Evolutionary conservation across 345 rosid species (phyloP).

Genomic region (Gossypioides kirkii): DNA sequence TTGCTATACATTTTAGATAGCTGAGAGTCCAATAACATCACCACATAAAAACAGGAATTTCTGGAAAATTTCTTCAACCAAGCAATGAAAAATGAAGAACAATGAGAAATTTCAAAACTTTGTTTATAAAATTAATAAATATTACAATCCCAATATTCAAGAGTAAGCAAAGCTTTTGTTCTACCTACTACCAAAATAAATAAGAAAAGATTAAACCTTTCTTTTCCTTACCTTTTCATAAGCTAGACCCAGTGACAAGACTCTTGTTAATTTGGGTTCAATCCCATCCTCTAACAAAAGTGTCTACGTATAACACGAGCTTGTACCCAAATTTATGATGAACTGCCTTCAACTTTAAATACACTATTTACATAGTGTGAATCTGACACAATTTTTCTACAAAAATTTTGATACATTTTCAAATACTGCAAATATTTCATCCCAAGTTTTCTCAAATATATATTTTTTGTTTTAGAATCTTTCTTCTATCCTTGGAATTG

Average conservation of each 20-base stretch:
- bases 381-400: not conserved
- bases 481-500: conserved; percentile 48
- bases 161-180: too few relatives aligned
- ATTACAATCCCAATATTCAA: not conserved
- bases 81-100: not conserved
- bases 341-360: too few relatives aligned
- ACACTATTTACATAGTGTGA: not conserved
- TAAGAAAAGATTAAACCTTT: too few relatives aligned
- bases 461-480: not conserved
- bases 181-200: too few relatives aligned
- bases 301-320: too few relatives aligned
- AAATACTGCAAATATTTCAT: not conserved
- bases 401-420: conserved; percentile 14
- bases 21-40: not conserved
- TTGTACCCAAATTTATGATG: too few relatives aligned
- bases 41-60: not conserved
- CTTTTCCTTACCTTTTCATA: too few relatives aligned
- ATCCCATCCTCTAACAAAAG: too few relatives aligned
- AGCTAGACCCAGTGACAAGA: too few relatives aligned
- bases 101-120: not conserved
- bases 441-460: too few relatives aligned
- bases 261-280: too few relatives aligned
- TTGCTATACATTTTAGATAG: not conserved
- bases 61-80: not conserved
- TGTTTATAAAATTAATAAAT: not conserved